Base-by-base conservation (phyloP, 805 yeast genomes). In the Ogataea nitratoaversa region DNA sequence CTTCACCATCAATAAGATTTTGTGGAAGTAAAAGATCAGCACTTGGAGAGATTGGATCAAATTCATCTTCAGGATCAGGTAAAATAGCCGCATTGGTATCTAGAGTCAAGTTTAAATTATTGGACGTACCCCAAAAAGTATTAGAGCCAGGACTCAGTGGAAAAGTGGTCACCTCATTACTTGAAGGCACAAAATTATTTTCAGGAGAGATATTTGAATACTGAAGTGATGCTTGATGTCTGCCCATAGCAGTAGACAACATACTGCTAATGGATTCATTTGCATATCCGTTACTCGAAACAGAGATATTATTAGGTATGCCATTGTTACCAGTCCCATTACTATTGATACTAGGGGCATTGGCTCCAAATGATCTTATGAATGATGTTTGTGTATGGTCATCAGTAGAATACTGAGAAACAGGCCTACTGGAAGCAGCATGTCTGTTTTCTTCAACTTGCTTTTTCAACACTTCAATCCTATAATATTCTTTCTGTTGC, bases 401-500 rank as follows among this genome's bases (percentile, higher is more conserved):
- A 11, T 50, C 61, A 5, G 44, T 60, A 4, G 44, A 41, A 13
- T 39, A 46, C 36, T 43, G 52, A 19, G 47, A 42, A 30, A 29
- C 30, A 7, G 49, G 49, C n/a, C 42, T 31, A 22, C 44, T 43
- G 7, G 47, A 32, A 12, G 44, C 29, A 12, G 31, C 36, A 28
- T 19, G 35, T 25, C 38, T 41, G 28, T 32, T 30, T 9, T 47
- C 53, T 12, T 53, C 53, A n/a, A 51, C 35, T 23, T 54, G 49
- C 14, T 50, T 52, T 19, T 56, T 48, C 25, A 59, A 47, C 14
- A 52, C 42, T 17, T 56, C 49, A 38, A 64, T 56, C 28, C 59
- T 53, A 11, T 50, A 46, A 23, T 56, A 63, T 41, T 67, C 71
- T 27, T 57, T 54, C 42, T 65, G 67, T 39, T 65, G 71, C 25